Conservation (phyloP, 2,329 filamentous ascomycete species). For the Colletotrichum cordylinicola region DNA sequence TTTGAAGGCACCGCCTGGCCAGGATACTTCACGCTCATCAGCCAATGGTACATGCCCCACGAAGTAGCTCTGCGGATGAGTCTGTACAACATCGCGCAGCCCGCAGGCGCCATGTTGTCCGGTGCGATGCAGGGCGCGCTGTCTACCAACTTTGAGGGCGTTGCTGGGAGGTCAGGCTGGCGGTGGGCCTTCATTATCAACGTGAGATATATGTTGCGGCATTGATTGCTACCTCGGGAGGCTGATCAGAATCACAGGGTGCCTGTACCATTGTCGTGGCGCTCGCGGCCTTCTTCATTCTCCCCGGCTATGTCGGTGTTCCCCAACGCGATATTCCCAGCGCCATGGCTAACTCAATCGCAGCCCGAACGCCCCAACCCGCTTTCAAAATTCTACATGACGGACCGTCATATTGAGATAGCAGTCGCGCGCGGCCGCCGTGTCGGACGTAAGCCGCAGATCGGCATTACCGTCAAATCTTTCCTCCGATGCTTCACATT, state of each 20-base stretch:
- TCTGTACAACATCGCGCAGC: constrained; percentile 55
- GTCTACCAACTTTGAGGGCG: constrained; percentile 57
- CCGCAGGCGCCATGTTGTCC: constrained; percentile 59
- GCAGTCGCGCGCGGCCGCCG: not conserved
- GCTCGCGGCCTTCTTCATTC: constrained; percentile 9
- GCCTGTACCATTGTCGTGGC: constrained; percentile 1
- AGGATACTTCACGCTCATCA: constrained; percentile 38
- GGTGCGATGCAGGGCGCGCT: constrained; percentile 60
- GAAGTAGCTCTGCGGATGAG: constrained; percentile 55
- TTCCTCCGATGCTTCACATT: constrained; percentile 9
- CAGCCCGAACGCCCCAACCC: constrained; percentile 10
- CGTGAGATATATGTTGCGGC: not conserved
- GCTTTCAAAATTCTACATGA: constrained; percentile 6
- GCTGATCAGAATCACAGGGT: not conserved
- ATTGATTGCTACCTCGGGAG: accelerated
- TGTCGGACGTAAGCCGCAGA: constrained; percentile 6
- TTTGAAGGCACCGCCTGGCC: constrained; percentile 38
- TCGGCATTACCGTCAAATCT: constrained; percentile 6
- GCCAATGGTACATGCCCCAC: constrained; percentile 45
- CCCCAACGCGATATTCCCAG: accelerated
- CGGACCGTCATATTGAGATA: not conserved
- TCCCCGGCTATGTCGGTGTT: not conserved
- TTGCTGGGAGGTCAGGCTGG: constrained; percentile 43
- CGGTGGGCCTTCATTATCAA: constrained; percentile 49
- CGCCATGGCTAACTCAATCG: accelerated